Evolutionary conservation across 164 flowering plant genomes (phyloP).

Genomic region (Akebia trifoliata): DNA sequence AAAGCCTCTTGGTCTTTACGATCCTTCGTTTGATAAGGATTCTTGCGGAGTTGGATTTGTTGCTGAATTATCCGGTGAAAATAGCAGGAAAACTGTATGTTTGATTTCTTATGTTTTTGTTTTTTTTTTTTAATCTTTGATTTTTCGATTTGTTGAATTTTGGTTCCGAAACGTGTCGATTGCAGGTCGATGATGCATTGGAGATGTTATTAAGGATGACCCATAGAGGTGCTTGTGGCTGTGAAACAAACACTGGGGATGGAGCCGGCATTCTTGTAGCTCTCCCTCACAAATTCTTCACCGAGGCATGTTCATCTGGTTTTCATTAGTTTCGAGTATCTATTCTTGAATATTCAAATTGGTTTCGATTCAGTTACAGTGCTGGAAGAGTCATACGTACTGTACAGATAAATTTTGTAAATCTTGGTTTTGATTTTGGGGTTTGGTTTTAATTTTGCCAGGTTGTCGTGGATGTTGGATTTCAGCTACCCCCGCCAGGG

Average conservation of each 20-base stretch:
- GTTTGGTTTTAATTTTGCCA: conserved; percentile 22
- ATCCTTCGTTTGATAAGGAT: conserved; percentile 88
- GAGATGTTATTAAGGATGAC: conserved; percentile 95
- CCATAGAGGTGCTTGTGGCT: conserved; percentile 98
- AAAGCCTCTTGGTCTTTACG: conserved; percentile 88
- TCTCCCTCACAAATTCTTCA: conserved; percentile 77
- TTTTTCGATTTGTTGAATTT: background rate
- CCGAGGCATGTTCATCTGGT: conserved; percentile 38
- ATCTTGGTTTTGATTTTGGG: conserved; percentile 4
- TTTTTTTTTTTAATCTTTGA: background rate
- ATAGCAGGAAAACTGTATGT: conserved; percentile 79
- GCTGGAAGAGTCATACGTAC: conserved; percentile 2
- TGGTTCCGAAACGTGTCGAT: background rate
- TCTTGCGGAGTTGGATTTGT: conserved; percentile 99
- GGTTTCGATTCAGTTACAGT: background rate
- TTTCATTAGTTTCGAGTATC: no score
- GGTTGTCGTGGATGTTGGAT: conserved; percentile 72
- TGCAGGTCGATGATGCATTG: conserved; percentile 81
- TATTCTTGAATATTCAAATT: no score
- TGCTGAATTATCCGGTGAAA: conserved; percentile 87
- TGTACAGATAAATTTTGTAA: background rate
- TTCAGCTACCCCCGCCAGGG: conserved; percentile 78
- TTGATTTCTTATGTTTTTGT: background rate
- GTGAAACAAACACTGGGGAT: conserved; percentile 95
- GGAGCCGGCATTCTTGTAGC: conserved; percentile 99